Conservation (phyloP, 305 asterid genomes). For the Plantago rigida region DNA sequence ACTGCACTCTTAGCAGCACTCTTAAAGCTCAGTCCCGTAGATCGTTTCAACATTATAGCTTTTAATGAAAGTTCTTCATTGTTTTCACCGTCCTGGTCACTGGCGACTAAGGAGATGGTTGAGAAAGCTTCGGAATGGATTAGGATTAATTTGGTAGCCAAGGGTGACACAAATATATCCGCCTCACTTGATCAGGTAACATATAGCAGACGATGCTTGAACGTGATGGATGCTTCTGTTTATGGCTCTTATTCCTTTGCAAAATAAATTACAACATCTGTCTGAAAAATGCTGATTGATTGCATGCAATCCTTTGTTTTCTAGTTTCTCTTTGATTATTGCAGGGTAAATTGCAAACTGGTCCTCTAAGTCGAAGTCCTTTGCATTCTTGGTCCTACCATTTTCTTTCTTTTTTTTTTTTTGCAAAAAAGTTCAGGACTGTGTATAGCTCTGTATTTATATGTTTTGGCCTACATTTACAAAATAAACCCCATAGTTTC, state of each 20-base stretch:
- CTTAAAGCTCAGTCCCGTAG: conserved; percentile 45
- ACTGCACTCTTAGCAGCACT: conserved; percentile 46
- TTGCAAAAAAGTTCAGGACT: too few relatives aligned
- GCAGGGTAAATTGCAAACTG: background rate
- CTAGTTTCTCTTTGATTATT: background rate
- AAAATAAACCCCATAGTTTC: too few relatives aligned
- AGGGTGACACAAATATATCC: conserved; percentile 55
- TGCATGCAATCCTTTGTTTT: background rate
- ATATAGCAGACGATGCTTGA: background rate
- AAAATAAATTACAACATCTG: too few relatives aligned
- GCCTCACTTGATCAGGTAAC: conserved; percentile 60
- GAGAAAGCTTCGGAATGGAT: conserved; percentile 56
- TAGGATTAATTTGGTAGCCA: conserved; percentile 40
- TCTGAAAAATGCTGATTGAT: too few relatives aligned
- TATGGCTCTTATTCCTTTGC: background rate
- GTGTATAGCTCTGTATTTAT: too few relatives aligned
- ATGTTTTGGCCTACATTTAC: too few relatives aligned
- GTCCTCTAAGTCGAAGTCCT: too few relatives aligned
- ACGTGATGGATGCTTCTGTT: conserved; percentile 3
- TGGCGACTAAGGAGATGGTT: conserved; percentile 41
- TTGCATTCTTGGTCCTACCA: too few relatives aligned
- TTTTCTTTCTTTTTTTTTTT: too few relatives aligned
- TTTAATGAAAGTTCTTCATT: conserved; percentile 36
- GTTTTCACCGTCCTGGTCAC: conserved; percentile 51
- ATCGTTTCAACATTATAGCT: conserved; percentile 59